These are phyloP conservation scores for Actinidia arguta DNA, from an alignment of 179 eudicot species.

Conservation along the genomic window DNA sequence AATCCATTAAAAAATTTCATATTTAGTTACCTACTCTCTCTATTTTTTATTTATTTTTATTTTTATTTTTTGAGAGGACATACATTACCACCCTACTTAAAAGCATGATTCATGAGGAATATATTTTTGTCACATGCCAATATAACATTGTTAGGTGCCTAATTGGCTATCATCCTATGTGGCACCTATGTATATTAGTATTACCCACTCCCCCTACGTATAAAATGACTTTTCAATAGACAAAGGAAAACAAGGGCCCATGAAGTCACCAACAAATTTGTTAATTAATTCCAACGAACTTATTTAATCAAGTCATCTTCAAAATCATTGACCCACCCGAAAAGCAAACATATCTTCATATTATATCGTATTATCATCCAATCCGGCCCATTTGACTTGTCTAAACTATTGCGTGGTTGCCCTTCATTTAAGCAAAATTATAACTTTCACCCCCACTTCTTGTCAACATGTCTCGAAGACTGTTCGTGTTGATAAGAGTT, in stretches of 20 bases:
- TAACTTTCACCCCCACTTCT: too few relatives aligned
- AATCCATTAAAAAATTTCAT: background rate
- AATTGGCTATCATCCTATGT: background rate
- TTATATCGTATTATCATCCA: too few relatives aligned
- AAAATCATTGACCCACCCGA: background rate
- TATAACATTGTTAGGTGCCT: slow-evolving; percentile 10
- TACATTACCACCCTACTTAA: background rate
- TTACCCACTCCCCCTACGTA: too few relatives aligned
- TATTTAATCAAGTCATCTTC: background rate
- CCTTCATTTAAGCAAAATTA: too few relatives aligned
- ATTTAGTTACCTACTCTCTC: too few relatives aligned
- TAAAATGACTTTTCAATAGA: background rate
- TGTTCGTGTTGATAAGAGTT: too few relatives aligned
- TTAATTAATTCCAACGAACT: background rate
- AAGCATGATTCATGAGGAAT: background rate
- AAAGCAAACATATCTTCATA: too few relatives aligned
- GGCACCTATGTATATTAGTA: background rate
- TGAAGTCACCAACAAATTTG: background rate
- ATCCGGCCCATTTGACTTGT: too few relatives aligned
- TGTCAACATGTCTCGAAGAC: too few relatives aligned
- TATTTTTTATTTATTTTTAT: background rate
- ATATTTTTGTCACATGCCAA: background rate
- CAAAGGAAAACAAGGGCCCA: background rate
- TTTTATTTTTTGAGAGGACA: too few relatives aligned
- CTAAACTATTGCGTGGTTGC: too few relatives aligned